A percentile compares a stretch with the other conserved stretches of the same genome.
phyloP scores from a whole-genome alignment of 495 filamentous ascomycete species.

The Rusavskia elegans region DNA sequence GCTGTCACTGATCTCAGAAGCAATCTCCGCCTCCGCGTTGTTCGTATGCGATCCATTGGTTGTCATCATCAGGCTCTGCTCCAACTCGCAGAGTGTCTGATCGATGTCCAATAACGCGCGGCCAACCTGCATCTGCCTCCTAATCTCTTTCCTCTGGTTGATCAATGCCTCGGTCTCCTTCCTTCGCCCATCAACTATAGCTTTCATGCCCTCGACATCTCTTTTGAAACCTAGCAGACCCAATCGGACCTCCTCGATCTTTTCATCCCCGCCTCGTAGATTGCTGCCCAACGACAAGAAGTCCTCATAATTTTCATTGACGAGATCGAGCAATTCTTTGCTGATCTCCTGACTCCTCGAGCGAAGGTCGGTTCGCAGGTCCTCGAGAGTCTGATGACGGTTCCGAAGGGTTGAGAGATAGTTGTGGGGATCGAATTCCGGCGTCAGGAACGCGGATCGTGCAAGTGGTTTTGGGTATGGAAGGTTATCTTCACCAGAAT shows the following conservation, averaged over 20 bases:
- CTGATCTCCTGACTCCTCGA: conserved; percentile 56
- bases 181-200: conserved; percentile 34
- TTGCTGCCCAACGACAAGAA: conserved; percentile 72
- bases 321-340: conserved; percentile 77
- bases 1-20: conserved; percentile 23
- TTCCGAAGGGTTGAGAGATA: conserved; percentile 75
- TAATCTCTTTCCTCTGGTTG: conserved; percentile 35
- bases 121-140: conserved; percentile 38
- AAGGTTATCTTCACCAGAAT: conserved; percentile 47
- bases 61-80: conserved; percentile 49
- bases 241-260: conserved; percentile 78
- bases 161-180: conserved; percentile 38
- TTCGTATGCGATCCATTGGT: conserved; percentile 17
- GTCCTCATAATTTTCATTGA: conserved; percentile 85
- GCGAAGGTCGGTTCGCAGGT: conserved; percentile 73
- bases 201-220: conserved; percentile 48
- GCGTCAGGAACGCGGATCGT: conserved; percentile 60
- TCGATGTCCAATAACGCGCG: conserved; percentile 55
- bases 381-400: conserved; percentile 90
- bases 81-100: conserved; percentile 56
- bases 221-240: conserved; percentile 71
- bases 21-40: conserved; percentile 1
- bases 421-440: conserved; percentile 59
- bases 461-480: conserved; percentile 74
- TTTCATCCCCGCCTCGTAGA: conserved; percentile 77